These are phyloP conservation scores for Pseudotsuga menziesii DNA, from an alignment of 75 land plant genomes.

Conservation along the genomic window DNA sequence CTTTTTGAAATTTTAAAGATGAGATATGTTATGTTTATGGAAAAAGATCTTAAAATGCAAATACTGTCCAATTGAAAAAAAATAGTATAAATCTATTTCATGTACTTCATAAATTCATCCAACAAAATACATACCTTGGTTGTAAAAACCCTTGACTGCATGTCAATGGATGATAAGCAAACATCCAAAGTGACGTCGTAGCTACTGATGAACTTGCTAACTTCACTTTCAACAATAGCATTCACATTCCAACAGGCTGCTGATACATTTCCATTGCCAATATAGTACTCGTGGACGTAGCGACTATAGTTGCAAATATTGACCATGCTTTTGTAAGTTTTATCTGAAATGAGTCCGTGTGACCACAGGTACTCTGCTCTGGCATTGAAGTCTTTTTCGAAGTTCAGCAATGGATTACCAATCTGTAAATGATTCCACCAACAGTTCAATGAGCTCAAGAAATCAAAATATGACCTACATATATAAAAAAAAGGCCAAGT, in stretches of 20 bases:
- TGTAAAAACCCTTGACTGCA: constrained; percentile 14
- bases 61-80: too few relatives aligned
- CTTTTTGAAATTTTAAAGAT: too few relatives aligned
- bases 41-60: too few relatives aligned
- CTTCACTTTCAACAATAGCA: constrained; percentile 2
- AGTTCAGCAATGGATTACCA: constrained; percentile 29
- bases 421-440: constrained; percentile 13
- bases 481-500: background rate
- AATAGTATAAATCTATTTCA: too few relatives aligned
- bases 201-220: constrained; percentile 16
- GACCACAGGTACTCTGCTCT: constrained; percentile 37
- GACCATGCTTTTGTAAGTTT: constrained; percentile 18
- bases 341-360: constrained; percentile 32
- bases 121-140: background rate
- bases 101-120: too few relatives aligned
- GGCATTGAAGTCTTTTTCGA: constrained; percentile 19
- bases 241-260: constrained; percentile 7
- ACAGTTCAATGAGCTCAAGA: background rate
- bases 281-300: constrained; percentile 2
- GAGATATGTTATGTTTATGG: too few relatives aligned
- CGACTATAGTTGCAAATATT: constrained; percentile 15
- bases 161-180: constrained; percentile 14
- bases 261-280: background rate
- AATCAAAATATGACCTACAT: too few relatives aligned
- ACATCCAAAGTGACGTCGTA: constrained; percentile 24